Percentiles rank a stretch among this genome's conserved stretches.
Evolutionary conservation across 1,284 basidiomycete genomes (phyloP).

Genomic region (Stereum hirsutum): DNA sequence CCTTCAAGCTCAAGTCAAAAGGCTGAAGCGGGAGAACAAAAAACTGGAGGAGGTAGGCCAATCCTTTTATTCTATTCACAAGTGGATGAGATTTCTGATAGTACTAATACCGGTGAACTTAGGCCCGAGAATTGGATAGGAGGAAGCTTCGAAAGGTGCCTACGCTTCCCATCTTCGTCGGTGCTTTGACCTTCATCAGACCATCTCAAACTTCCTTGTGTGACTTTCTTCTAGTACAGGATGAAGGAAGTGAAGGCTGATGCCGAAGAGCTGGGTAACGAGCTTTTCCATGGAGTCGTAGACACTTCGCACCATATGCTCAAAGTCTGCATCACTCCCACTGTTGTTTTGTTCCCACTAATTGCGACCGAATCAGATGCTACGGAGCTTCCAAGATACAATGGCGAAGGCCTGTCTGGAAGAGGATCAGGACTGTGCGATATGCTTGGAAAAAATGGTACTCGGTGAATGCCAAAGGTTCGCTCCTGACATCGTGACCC

Average conservation of each 20-base stretch:
- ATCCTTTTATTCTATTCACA: not conserved
- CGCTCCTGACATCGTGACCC: not conserved
- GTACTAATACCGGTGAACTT: not conserved
- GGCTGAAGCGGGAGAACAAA: constrained; percentile 16
- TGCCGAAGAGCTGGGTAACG: constrained; percentile 25
- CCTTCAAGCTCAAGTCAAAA: constrained; percentile 16
- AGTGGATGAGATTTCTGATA: not conserved
- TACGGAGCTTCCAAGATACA: constrained; percentile 30
- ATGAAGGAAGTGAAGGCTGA: constrained; percentile 28
- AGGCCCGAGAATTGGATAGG: constrained; percentile 20
- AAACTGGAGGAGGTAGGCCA: constrained; percentile 19
- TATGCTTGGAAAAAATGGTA: constrained; percentile 31
- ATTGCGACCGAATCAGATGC: constrained; percentile 22
- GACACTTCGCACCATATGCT: constrained; percentile 30
- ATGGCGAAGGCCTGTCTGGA: constrained; percentile 30
- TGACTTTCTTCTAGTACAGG: constrained; percentile 20
- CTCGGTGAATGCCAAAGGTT: constrained; percentile 26
- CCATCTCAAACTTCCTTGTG: not conserved
- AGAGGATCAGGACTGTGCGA: constrained; percentile 32
- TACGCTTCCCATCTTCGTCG: not conserved
- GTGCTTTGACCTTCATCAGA: not conserved
- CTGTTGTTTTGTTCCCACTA: not conserved
- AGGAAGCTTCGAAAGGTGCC: constrained; percentile 20
- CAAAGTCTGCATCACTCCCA: constrained; percentile 22
- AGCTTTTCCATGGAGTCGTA: constrained; percentile 18